phyloP scores from a whole-genome alignment of 139 green algal genomes.

The Chloropicon primus region DNA sequence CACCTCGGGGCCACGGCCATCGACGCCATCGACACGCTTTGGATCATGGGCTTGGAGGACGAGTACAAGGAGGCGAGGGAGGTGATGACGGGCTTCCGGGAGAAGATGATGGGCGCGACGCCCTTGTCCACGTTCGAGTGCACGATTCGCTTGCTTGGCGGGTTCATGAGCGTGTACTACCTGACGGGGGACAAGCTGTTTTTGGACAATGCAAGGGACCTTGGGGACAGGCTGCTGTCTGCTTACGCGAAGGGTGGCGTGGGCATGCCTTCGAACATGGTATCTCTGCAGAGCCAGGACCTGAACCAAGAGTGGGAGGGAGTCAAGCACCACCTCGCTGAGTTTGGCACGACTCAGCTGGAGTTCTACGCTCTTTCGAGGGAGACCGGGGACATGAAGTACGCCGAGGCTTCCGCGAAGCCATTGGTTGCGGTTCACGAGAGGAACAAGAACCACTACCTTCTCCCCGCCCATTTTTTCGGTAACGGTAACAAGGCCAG shows the following conservation, averaged over 20 bases:
- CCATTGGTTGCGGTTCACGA: neutral
- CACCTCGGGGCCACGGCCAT: neutral
- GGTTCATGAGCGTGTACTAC: constrained; percentile 46
- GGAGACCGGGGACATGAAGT: constrained; percentile 8
- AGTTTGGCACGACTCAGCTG: constrained; percentile 38
- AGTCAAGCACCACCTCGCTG: constrained; percentile 14
- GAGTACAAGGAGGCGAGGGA: constrained; percentile 31
- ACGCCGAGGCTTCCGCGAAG: neutral
- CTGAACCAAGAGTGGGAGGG: constrained; percentile 14
- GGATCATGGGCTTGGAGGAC: constrained; percentile 8
- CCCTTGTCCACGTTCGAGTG: constrained; percentile 39
- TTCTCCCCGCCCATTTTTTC: neutral
- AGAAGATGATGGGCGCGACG: constrained; percentile 6
- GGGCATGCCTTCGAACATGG: neutral
- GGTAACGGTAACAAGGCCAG: neutral
- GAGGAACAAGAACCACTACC: neutral
- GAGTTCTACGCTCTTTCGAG: constrained; percentile 33
- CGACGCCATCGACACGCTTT: constrained; percentile 2
- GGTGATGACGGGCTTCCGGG: constrained; percentile 31
- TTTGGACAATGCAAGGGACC: constrained; percentile 22
- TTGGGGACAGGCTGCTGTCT: constrained; percentile 40
- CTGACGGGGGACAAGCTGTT: constrained; percentile 35
- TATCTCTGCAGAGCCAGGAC: neutral
- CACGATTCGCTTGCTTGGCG: constrained; percentile 44
- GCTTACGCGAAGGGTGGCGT: constrained; percentile 27